phyloP scores from a whole-genome alignment of 352 stramenopile genomes.

The Phytopythium aichiense region DNA sequence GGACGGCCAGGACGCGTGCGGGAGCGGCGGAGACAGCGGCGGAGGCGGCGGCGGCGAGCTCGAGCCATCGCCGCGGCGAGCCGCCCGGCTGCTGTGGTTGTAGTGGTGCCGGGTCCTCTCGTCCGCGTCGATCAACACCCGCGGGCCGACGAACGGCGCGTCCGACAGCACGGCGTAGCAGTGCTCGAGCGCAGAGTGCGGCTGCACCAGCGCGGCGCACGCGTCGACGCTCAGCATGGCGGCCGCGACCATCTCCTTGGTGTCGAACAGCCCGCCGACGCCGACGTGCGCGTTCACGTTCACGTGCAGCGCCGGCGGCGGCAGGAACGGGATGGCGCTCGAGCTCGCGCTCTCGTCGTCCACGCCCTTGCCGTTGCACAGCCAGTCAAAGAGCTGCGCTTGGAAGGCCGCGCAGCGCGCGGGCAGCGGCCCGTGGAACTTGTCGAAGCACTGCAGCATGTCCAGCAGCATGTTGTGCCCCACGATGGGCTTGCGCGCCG shows the following conservation, averaged over 20 bases:
- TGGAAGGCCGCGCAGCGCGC: slow-evolving; percentile 52
- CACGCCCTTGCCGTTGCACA: slow-evolving; percentile 12
- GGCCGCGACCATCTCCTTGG: slow-evolving; percentile 61
- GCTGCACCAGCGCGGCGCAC: slow-evolving; percentile 46
- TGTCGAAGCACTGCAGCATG: slow-evolving; percentile 75
- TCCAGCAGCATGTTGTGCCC: slow-evolving; percentile 83
- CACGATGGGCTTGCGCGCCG: slow-evolving; percentile 45
- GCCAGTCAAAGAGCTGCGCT: slow-evolving; percentile 47
- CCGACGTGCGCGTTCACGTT: background rate
- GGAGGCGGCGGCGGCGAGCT: background rate
- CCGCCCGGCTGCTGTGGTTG: background rate
- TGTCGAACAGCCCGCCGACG: slow-evolving; percentile 57
- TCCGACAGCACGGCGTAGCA: slow-evolving; percentile 55
- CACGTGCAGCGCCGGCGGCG: background rate
- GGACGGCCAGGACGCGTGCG: background rate
- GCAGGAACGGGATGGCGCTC: too few relatives aligned
- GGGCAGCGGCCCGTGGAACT: slow-evolving; percentile 66
- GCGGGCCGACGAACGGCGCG: slow-evolving; percentile 63
- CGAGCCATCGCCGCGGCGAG: background rate
- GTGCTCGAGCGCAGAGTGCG: slow-evolving; percentile 58
- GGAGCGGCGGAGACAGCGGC: background rate
- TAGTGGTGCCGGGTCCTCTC: background rate
- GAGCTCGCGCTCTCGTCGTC: background rate
- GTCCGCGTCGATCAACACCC: slow-evolving; percentile 22
- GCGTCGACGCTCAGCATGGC: slow-evolving; percentile 63